Evolutionary conservation across 805 yeast species (phyloP), one percentile per base, ranked within the genome.

Genomic region (Candida anglica): DNA sequence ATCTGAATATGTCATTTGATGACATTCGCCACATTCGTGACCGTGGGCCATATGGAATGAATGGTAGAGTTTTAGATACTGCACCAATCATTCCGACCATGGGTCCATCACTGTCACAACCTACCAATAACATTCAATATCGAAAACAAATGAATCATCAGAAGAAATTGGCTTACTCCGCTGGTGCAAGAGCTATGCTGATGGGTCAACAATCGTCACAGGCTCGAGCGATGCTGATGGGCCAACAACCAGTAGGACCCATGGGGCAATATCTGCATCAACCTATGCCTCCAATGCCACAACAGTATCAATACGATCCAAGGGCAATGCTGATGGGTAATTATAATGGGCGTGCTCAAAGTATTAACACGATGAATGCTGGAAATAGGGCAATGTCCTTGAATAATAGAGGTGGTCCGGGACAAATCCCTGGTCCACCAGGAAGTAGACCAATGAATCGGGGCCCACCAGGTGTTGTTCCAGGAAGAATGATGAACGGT

Each of bases 1-100:
- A 62, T 2, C 53, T 62, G 6, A 53, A 56, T 17, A 58, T 81
- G 41, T 73, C 86, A 0, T 79, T 81, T 42, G 77, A 75, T 41
- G 89, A 84, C 47, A 61, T 85, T 7, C 62, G 77, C 16, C 80
- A 79, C 31, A 58, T 80, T 2, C 63, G 81, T 32, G 86, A 80
- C 43, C 69, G 82, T 25, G 34, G 34, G 6, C 74, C 86, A 20
- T 81, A 81, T 49, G 81, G 81, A 3, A 62, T 71, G 14, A 62
- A 44, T 20, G 52, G 26, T 11, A 34, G 54, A 5, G n/a, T 11
- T 9, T 54, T 64, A 36, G 86, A 81, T 41, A 71, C 89, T 0
- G 71, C 86, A 0, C 89, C 93, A 6, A 77, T 81, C 41, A 83
- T 85, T 25, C 94, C 94, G 5, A 82, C 87, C 0, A 35, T 84